phyloP scores from a whole-genome alignment of 1,284 basidiomycete species.

The Ustanciosporium gigantosporum region DNA sequence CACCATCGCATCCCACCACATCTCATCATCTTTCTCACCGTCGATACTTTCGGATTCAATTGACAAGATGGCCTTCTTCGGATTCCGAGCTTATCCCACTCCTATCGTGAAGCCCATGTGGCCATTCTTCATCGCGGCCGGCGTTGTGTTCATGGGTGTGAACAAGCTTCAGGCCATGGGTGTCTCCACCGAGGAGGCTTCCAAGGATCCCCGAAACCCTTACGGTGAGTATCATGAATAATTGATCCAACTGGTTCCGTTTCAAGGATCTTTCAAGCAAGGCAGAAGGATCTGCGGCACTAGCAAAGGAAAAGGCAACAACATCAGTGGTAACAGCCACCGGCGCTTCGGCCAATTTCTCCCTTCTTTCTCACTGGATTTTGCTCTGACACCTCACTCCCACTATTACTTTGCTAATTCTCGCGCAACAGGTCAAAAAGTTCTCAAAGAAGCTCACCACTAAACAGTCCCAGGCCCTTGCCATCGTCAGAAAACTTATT shows the following conservation, averaged over 20 bases:
- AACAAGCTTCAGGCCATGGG: constrained; percentile 50
- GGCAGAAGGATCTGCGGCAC: too few species aligned
- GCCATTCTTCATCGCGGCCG: constrained; percentile 56
- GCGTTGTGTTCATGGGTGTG: constrained; percentile 53
- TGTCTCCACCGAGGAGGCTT: constrained; percentile 52
- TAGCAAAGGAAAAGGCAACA: too few species aligned
- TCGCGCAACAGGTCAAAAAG: constrained; percentile 41
- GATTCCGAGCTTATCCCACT: constrained; percentile 58
- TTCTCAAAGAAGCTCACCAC: constrained; percentile 43
- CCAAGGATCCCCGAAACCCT: constrained; percentile 59
- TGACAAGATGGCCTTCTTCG: constrained; percentile 58
- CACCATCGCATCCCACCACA: too few species aligned
- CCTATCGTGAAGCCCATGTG: constrained; percentile 57
- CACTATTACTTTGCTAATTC: too few species aligned
- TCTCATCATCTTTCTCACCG: too few species aligned
- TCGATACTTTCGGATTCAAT: too few species aligned
- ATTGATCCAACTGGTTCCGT: too few species aligned
- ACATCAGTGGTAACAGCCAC: background rate
- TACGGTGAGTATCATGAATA: constrained; percentile 44
- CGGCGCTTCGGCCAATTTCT: background rate
- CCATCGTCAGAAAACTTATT: too few species aligned
- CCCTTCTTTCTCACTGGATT: too few species aligned
- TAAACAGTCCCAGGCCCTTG: constrained; percentile 4
- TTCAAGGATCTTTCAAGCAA: too few species aligned
- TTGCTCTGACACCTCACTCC: too few species aligned